phyloP scores from a whole-genome alignment of 495 filamentous ascomycete species.

The Polyplosphaeria fusca region DNA sequence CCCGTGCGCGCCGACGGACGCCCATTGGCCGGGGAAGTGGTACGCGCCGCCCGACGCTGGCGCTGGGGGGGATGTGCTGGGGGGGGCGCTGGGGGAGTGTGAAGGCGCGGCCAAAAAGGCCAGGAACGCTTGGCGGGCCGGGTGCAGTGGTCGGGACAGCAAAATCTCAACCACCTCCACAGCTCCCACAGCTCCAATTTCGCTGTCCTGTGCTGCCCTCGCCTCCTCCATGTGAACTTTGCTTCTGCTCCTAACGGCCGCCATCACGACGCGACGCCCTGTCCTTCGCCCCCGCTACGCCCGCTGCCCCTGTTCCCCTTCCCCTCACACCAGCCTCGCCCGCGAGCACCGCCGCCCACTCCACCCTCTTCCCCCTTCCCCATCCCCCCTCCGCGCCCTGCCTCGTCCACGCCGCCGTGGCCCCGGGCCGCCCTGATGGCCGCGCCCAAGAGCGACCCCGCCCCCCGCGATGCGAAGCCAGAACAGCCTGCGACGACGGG shows the following conservation, averaged over 20 bases:
- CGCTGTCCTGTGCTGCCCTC: neutral
- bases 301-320: neutral
- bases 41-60: conserved; percentile 1
- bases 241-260: neutral
- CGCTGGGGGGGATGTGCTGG: neutral
- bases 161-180: neutral
- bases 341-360: neutral
- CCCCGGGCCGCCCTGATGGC: conserved; percentile 19
- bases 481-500: neutral
- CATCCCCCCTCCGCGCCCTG: neutral
- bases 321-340: neutral
- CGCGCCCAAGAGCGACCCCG: conserved; percentile 11
- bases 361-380: neutral
- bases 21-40: conserved; percentile 11
- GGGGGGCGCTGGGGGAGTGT: neutral
- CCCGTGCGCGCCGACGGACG: conserved; percentile 1
- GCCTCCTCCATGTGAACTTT: neutral
- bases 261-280: neutral
- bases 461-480: conserved; percentile 5
- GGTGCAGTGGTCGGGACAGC: too few species aligned
- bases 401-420: neutral
- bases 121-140: too few species aligned
- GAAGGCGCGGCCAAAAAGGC: neutral
- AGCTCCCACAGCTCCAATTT: neutral
- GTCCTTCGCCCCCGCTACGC: neutral